Percentiles rank a stretch among this genome's conserved stretches.
phyloP scores from a whole-genome alignment of 495 filamentous ascomycete genomes.

The Trichoderma asperelloides region DNA sequence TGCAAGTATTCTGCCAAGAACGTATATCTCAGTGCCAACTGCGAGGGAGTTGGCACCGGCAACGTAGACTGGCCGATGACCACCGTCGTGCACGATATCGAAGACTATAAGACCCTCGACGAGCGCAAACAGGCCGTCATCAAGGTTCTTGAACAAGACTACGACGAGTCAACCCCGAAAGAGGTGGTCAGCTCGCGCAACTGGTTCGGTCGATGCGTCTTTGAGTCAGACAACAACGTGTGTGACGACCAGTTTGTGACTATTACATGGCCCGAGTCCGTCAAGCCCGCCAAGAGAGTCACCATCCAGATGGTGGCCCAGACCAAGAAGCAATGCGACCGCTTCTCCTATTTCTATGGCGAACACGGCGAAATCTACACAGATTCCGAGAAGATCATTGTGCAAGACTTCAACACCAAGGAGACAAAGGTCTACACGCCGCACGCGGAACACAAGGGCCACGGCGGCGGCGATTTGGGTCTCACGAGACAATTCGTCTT shows the following conservation, averaged over 20 bases:
- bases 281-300: conserved; percentile 67
- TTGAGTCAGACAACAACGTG: conserved; percentile 82
- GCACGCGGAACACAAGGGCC: conserved; percentile 44
- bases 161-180: conserved; percentile 40
- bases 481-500: conserved; percentile 69
- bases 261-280: conserved; percentile 70
- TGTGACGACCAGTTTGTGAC: conserved; percentile 87
- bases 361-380: conserved; percentile 78
- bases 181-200: conserved; percentile 50
- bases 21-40: conserved; percentile 56
- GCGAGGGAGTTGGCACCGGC: conserved; percentile 39
- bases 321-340: conserved; percentile 76
- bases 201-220: conserved; percentile 94
- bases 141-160: conserved; percentile 56
- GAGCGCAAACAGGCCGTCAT: conserved; percentile 33
- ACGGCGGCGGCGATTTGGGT: conserved; percentile 86
- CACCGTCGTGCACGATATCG: conserved; percentile 85
- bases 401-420: conserved; percentile 55
- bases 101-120: conserved; percentile 48
- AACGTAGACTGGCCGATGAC: conserved; percentile 72
- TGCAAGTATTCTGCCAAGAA: conserved; percentile 79
- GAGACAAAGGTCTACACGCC: conserved; percentile 44
- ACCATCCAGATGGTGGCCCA: conserved; percentile 90
- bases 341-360: conserved; percentile 76
- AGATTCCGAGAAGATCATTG: conserved; percentile 55